Percentiles rank a stretch among this genome's conserved stretches.
These are phyloP conservation scores for Pigoraptor vietnamica DNA, from an alignment of 78 protist species.

Conservation along the genomic window DNA sequence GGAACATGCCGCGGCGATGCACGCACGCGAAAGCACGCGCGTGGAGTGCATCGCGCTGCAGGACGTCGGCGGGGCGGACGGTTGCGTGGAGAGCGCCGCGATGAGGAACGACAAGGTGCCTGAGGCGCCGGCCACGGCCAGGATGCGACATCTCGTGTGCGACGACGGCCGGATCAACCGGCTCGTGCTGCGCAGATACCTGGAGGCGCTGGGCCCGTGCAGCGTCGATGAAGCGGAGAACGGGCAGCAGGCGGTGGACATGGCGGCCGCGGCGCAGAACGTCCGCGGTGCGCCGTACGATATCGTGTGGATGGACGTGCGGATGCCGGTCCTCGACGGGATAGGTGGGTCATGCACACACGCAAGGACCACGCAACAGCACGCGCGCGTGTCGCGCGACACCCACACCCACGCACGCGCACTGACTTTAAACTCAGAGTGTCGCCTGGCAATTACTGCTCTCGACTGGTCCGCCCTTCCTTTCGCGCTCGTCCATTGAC, in stretches of 20 bases:
- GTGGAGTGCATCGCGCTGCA: too few species aligned
- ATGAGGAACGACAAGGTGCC: not conserved
- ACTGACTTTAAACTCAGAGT: not conserved
- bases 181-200: not conserved
- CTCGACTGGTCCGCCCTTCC: too few species aligned
- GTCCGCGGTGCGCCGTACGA: constrained; percentile 2
- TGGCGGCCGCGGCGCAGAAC: constrained; percentile 3
- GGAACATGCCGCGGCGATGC: not conserved
- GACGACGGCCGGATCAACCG: not conserved
- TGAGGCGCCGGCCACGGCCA: not conserved
- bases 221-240: constrained; percentile 18
- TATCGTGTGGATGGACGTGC: constrained; percentile 36
- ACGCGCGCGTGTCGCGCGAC: not conserved
- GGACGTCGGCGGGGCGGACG: too few species aligned
- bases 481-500: too few species aligned
- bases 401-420: not conserved
- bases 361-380: too few species aligned
- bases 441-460: too few species aligned
- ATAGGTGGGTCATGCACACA: not conserved
- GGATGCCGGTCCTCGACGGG: constrained; percentile 61
- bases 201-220: not conserved
- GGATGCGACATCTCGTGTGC: not conserved
- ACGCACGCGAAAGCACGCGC: too few species aligned
- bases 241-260: constrained; percentile 39
- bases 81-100: too few species aligned